phyloP scores from a whole-genome alignment of 371 early-diverging fungal species.

The Mucor sp. region DNA sequence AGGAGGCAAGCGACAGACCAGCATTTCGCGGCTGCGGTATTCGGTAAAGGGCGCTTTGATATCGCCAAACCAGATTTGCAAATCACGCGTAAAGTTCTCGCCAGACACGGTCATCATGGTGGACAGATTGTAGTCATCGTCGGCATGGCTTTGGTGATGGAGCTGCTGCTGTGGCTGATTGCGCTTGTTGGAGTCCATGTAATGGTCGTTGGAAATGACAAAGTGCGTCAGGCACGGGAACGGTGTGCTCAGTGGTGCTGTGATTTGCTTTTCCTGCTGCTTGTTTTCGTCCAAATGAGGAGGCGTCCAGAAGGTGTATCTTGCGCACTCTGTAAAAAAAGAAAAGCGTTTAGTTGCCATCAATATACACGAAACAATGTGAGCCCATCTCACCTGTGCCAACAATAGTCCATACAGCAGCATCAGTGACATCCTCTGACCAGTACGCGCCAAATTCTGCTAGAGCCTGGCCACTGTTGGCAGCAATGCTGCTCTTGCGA shows the following conservation, averaged over 20 bases:
- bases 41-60: constrained; percentile 35
- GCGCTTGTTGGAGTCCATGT: background rate
- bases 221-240: constrained; percentile 20
- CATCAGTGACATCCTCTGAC: constrained; percentile 85
- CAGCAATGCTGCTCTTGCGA: constrained; percentile 15
- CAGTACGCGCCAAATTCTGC: constrained; percentile 52
- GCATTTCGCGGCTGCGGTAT: constrained; percentile 39
- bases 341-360: background rate
- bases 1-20: constrained; percentile 34
- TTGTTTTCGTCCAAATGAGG: constrained; percentile 14
- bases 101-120: constrained; percentile 35
- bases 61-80: constrained; percentile 73
- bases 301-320: constrained; percentile 71
- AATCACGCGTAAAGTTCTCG: constrained; percentile 67
- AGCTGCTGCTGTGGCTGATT: background rate
- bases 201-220: constrained; percentile 3
- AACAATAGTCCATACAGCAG: constrained; percentile 90
- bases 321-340: constrained; percentile 58
- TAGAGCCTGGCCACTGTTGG: background rate
- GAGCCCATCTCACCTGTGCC: constrained; percentile 55
- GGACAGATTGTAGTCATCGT: background rate
- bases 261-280: constrained; percentile 12
- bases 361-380: background rate
- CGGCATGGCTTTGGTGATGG: background rate
- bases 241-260: constrained; percentile 20